Conservation (phyloP, 2,329 filamentous ascomycete genomes). For the Trichoderma breve region DNA sequence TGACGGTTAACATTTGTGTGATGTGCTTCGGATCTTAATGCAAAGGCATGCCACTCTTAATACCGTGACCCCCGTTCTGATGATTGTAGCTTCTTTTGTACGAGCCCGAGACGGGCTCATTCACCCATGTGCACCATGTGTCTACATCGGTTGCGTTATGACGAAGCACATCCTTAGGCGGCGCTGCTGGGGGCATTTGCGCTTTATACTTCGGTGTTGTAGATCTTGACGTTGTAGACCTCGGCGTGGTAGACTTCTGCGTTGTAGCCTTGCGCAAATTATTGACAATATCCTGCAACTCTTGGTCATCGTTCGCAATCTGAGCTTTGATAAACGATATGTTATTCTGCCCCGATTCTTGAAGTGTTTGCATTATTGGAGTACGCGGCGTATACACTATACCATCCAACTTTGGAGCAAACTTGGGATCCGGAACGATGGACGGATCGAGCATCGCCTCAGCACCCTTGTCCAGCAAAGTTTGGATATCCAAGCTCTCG, state of each 20-base stretch:
- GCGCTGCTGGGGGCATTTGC: conserved; percentile 24
- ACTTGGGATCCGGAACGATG: conserved; percentile 52
- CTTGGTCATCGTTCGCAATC: conserved; percentile 70
- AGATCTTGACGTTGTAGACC: conserved; percentile 37
- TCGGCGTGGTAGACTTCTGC: conserved; percentile 23
- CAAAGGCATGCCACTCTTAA: not conserved
- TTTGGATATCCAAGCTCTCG: conserved; percentile 78
- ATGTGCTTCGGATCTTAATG: not conserved
- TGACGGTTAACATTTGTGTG: too few species aligned
- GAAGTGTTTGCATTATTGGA: conserved; percentile 76
- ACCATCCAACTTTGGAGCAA: conserved; percentile 56
- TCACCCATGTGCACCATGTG: conserved; percentile 21
- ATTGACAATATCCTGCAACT: conserved; percentile 71
- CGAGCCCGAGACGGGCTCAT: too few species aligned
- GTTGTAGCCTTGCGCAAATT: conserved; percentile 46
- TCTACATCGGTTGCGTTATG: too few species aligned
- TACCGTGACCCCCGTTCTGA: not conserved
- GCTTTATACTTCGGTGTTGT: conserved; percentile 19
- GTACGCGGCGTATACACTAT: conserved; percentile 68
- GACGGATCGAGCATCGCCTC: conserved; percentile 66
- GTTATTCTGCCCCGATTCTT: conserved; percentile 46
- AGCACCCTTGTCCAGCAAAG: conserved; percentile 72
- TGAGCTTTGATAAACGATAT: conserved; percentile 77
- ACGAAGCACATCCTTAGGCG: not conserved
- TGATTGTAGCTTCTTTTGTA: not conserved